phyloP scores from a whole-genome alignment of 2,329 filamentous ascomycete species.

The Mycocentrospora acerina region DNA sequence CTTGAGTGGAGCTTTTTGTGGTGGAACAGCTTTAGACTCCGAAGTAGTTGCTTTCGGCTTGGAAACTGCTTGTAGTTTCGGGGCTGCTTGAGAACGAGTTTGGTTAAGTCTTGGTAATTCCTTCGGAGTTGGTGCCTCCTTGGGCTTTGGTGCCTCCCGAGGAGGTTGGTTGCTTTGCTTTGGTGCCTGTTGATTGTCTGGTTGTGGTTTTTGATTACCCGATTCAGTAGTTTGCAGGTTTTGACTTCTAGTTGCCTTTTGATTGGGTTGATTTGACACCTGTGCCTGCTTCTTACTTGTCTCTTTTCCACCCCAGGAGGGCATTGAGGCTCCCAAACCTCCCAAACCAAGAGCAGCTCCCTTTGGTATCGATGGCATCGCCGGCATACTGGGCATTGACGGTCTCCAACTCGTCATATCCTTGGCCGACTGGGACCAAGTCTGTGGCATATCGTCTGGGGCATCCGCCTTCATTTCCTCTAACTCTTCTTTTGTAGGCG shows the following conservation, averaged over 20 bases:
- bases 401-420: constrained; percentile 38
- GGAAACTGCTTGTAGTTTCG: constrained; percentile 2
- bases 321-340: constrained; percentile 30
- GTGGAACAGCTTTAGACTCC: not conserved
- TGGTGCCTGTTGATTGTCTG: constrained; percentile 9
- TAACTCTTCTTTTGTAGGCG: constrained; percentile 34
- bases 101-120: constrained; percentile 15
- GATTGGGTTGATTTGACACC: constrained; percentile 5
- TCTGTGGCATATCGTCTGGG: constrained; percentile 34
- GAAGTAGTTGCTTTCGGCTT: not conserved
- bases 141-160: constrained; percentile 2
- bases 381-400: constrained; percentile 26
- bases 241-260: constrained; percentile 5
- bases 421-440: constrained; percentile 34
- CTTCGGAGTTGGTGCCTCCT: constrained; percentile 4
- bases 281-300: constrained; percentile 7
- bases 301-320: constrained; percentile 16
- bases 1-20: constrained; percentile 9
- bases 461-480: constrained; percentile 38
- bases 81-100: constrained; percentile 7
- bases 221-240: too few species aligned
- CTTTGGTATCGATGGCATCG: constrained; percentile 28
- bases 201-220: constrained; percentile 7
- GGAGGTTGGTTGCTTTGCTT: constrained; percentile 10
- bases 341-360: constrained; percentile 25